Conservation (phyloP, 352 stramenopile genomes). For the Phytophthora boehmeriae region DNA sequence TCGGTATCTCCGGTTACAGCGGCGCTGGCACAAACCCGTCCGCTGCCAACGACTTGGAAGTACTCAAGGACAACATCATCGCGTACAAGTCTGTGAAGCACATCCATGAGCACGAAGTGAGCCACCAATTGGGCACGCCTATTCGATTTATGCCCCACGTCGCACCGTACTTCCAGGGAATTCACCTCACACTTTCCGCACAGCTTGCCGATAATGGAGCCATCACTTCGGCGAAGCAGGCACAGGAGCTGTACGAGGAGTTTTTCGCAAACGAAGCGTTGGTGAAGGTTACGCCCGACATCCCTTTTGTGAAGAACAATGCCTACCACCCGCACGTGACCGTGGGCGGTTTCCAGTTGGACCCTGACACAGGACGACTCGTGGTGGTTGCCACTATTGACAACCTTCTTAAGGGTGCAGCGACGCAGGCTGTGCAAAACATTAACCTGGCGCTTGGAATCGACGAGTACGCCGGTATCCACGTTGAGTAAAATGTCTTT, state of each 20-base stretch:
- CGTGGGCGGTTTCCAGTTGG: slow-evolving; percentile 89
- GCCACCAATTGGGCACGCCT: slow-evolving; percentile 76
- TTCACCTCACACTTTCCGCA: slow-evolving; percentile 90
- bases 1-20: slow-evolving; percentile 91
- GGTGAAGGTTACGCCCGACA: slow-evolving; percentile 73
- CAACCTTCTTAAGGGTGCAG: slow-evolving; percentile 94
- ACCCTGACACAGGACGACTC: slow-evolving; percentile 83
- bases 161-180: slow-evolving; percentile 93
- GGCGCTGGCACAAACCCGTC: slow-evolving; percentile 84
- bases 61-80: slow-evolving; percentile 89
- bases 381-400: slow-evolving; percentile 92
- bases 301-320: slow-evolving; percentile 85
- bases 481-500: slow-evolving; percentile 34
- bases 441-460: slow-evolving; percentile 94
- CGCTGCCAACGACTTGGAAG: slow-evolving; percentile 79
- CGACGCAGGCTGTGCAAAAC: slow-evolving; percentile 94
- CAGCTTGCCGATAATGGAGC: slow-evolving; percentile 66
- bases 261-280: slow-evolving; percentile 88
- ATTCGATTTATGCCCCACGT: slow-evolving; percentile 95
- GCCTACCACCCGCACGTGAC: slow-evolving; percentile 74
- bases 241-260: slow-evolving; percentile 76
- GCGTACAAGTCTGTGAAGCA: slow-evolving; percentile 92
- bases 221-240: slow-evolving; percentile 65
- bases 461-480: slow-evolving; percentile 84
- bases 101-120: slow-evolving; percentile 90